phyloP scores from a whole-genome alignment of 306 rosid species.

The Fragaria ananassa region DNA sequence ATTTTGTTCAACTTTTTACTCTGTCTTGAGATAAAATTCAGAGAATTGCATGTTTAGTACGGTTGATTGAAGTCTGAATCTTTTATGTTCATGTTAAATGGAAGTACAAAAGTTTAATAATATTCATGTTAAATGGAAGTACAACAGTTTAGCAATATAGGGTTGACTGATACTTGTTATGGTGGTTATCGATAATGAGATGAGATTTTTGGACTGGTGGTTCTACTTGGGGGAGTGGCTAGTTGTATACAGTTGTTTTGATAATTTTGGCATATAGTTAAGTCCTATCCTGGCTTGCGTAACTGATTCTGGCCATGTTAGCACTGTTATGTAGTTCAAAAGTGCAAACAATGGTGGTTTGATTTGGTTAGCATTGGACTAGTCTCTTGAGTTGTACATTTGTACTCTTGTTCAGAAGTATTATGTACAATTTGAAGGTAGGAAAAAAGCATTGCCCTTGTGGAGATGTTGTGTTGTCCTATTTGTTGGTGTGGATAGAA shows the following conservation, averaged over 20 bases:
- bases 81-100: too few relatives aligned
- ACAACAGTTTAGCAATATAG: not conserved
- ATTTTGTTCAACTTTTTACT: not conserved
- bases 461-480: not conserved
- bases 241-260: not conserved
- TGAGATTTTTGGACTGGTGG: not conserved
- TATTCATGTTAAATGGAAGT: not conserved
- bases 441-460: not conserved
- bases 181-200: not conserved
- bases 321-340: not conserved
- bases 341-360: not conserved
- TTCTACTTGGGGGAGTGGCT: slow-evolving; percentile 7
- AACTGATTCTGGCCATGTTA: not conserved
- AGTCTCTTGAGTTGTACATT: not conserved
- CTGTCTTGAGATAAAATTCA: slow-evolving; percentile 2
- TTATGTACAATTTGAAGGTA: not conserved
- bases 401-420: not conserved
- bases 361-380: not conserved
- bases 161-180: not conserved
- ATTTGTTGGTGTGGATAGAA: not conserved
- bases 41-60: not conserved
- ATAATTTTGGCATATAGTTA: not conserved
- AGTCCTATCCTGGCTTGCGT: not conserved
- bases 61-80: not conserved
- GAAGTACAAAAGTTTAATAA: too few relatives aligned